Evolutionary conservation across 1,284 basidiomycete species (phyloP).

Genomic region (Lentinus polychrous): DNA sequence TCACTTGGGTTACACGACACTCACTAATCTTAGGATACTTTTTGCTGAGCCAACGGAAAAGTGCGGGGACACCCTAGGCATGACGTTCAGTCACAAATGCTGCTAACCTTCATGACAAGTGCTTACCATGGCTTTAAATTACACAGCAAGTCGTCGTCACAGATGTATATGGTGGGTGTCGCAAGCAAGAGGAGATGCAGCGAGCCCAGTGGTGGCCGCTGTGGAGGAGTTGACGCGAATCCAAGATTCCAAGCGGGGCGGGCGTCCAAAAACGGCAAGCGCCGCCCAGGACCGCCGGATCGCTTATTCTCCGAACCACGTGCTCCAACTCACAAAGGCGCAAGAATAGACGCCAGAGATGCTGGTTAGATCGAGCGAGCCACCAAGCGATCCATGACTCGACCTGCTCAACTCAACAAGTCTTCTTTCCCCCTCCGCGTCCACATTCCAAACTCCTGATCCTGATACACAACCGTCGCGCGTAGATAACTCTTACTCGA

Average conservation of each 20-base stretch:
- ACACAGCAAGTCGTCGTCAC: too few species aligned
- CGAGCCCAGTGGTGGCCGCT: too few species aligned
- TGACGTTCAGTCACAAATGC: slow-evolving; percentile 6
- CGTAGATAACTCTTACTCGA: slow-evolving; percentile 1
- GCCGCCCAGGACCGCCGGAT: too few species aligned
- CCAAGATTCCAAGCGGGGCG: too few species aligned
- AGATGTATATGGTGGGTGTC: too few species aligned
- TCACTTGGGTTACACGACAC: slow-evolving; percentile 21
- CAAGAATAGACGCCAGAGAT: not conserved
- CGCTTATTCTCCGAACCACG: too few species aligned
- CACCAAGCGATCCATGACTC: slow-evolving; percentile 7
- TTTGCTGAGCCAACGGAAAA: slow-evolving; percentile 93
- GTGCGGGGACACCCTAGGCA: slow-evolving; percentile 83
- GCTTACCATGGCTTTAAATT: too few species aligned
- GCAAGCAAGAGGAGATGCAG: too few species aligned
- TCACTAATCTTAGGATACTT: slow-evolving; percentile 93
- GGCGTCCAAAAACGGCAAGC: too few species aligned
- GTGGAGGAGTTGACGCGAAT: too few species aligned
- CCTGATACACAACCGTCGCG: not conserved
- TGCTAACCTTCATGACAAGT: too few species aligned
- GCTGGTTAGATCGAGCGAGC: slow-evolving; percentile 1
- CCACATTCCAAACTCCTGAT: not conserved
- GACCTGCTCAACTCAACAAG: not conserved
- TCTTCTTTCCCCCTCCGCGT: not conserved
- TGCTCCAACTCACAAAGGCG: too few species aligned